phyloP scores from a whole-genome alignment of 495 filamentous ascomycete genomes.

The Aspergillus sclerotiicarbonarius region DNA sequence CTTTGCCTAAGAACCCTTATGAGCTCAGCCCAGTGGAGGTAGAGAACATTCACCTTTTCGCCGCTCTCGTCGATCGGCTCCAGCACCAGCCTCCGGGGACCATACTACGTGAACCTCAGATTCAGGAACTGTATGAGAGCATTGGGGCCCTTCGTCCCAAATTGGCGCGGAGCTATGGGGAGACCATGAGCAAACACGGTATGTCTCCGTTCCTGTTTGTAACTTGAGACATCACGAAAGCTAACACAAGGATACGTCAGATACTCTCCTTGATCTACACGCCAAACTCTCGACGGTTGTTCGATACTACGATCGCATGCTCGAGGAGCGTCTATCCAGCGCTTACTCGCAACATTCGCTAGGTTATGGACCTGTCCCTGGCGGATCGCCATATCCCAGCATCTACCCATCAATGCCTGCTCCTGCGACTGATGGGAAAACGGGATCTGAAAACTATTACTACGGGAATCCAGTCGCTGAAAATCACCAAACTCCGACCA shows the following conservation, averaged over 20 bases:
- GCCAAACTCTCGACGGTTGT: conserved; percentile 95
- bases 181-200: conserved; percentile 99
- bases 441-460: conserved; percentile 77
- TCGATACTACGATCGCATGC: conserved; percentile 97
- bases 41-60: conserved; percentile 96
- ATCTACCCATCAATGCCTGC: conserved; percentile 67
- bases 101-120: conserved; percentile 91
- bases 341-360: conserved; percentile 80
- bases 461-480: conserved; percentile 61
- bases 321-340: conserved; percentile 89
- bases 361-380: conserved; percentile 44
- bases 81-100: conserved; percentile 95
- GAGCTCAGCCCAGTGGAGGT: conserved; percentile 92
- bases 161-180: conserved; percentile 91
- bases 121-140: conserved; percentile 96
- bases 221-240: neutral
- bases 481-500: conserved; percentile 20
- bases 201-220: conserved; percentile 27
- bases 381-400: conserved; percentile 53
- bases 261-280: conserved; percentile 91
- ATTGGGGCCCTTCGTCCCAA: conserved; percentile 91
- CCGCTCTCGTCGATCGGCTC: conserved; percentile 88
- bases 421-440: conserved; percentile 43
- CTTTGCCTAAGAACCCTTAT: conserved; percentile 80
- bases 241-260: conserved; percentile 38